phyloP scores from a whole-genome alignment of 2,329 filamentous ascomycete genomes.

The Colletotrichum aenigma region DNA sequence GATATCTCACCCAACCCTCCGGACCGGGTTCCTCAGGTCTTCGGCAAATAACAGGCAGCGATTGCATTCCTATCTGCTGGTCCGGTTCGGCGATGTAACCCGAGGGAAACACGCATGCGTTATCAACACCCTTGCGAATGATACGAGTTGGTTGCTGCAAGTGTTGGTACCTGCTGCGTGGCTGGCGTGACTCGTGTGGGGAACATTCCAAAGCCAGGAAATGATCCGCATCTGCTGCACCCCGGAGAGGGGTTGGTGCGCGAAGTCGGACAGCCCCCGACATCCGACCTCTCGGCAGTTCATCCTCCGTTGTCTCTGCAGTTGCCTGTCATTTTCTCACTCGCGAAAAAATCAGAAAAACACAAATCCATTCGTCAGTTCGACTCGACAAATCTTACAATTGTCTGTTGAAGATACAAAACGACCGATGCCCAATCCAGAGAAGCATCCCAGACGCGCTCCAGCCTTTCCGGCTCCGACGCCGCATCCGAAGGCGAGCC shows the following conservation, averaged over 20 bases:
- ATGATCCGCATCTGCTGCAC: neutral
- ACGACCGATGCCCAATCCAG: neutral
- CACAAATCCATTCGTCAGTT: neutral
- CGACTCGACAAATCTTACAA: neutral
- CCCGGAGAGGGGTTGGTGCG: neutral
- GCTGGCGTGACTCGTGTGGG: neutral
- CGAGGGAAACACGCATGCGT: neutral
- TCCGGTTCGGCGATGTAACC: conserved; percentile 1
- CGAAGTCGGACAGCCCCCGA: conserved; percentile 8
- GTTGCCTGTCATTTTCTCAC: neutral
- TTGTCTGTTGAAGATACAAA: neutral
- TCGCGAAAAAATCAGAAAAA: neutral
- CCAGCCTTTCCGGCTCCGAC: neutral
- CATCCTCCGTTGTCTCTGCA: neutral
- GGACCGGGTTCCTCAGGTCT: neutral
- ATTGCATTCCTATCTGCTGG: neutral
- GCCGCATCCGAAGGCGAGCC: neutral
- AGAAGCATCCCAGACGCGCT: neutral
- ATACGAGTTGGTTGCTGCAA: neutral
- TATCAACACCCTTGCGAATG: conserved; percentile 10
- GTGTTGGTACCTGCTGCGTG: neutral
- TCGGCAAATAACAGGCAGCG: neutral
- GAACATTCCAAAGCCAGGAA: neutral
- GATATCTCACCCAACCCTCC: neutral
- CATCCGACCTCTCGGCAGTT: neutral